Percentiles rank a stretch among this genome's conserved stretches.
phyloP scores from a whole-genome alignment of 1,284 basidiomycete genomes.

The Microbotryum silenes-acaulis region DNA sequence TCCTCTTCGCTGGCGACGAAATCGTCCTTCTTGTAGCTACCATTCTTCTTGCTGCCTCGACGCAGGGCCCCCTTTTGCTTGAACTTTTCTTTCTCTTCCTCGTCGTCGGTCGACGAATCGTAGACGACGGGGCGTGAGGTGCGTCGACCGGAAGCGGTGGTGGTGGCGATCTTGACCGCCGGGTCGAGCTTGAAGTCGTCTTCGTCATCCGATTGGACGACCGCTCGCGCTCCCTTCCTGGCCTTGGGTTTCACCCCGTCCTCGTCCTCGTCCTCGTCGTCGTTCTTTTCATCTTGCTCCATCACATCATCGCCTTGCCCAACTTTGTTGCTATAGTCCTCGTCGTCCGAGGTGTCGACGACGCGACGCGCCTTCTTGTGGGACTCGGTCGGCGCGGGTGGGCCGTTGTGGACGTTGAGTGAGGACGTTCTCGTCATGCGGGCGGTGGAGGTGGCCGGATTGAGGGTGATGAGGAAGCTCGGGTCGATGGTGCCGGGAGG shows the following conservation, averaged over 20 bases:
- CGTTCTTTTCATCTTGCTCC: not conserved
- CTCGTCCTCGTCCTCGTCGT: not conserved
- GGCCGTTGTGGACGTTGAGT: constrained; percentile 1
- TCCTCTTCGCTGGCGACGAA: constrained; percentile 27
- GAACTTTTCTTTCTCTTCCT: constrained; percentile 32
- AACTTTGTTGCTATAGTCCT: not conserved
- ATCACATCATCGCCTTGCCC: not conserved
- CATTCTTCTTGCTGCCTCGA: not conserved
- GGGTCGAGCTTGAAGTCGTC: constrained; percentile 52
- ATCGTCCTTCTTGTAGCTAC: not conserved
- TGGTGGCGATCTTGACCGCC: constrained; percentile 42
- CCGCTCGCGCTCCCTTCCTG: no score
- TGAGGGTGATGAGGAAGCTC: no score
- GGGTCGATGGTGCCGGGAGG: no score
- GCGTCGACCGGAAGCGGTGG: constrained; percentile 13
- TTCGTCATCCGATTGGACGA: constrained; percentile 41
- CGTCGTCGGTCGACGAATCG: constrained; percentile 8
- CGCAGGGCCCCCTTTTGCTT: constrained; percentile 17
- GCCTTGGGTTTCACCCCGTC: constrained; percentile 1
- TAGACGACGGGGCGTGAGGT: constrained; percentile 17
- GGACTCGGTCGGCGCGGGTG: not conserved
- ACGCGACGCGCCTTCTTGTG: not conserved
- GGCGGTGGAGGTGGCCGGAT: not conserved
- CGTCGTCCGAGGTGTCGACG: not conserved
- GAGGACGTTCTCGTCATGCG: not conserved